Percentiles rank a stretch among this genome's conserved stretches.
Conservation (phyloP, 2,329 filamentous ascomycete species). For the Neofusicoccum umdonicola region DNA sequence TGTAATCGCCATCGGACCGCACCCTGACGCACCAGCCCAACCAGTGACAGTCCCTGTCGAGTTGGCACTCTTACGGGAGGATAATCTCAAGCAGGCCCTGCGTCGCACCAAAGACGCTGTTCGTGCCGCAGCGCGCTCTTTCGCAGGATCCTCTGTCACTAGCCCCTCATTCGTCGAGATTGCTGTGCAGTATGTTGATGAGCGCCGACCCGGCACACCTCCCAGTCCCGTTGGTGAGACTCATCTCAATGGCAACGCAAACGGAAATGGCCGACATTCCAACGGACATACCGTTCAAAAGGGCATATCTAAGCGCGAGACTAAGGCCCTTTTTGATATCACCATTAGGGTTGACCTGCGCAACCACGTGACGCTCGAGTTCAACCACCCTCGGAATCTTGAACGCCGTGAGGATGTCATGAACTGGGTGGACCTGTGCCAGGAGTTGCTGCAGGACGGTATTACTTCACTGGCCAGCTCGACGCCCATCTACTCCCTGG, state of each 20-base stretch:
- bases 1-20: background rate
- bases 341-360: background rate
- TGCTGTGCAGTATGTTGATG: background rate
- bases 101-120: background rate
- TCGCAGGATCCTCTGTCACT: background rate
- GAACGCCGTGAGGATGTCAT: background rate
- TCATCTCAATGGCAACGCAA: background rate
- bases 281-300: background rate
- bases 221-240: background rate
- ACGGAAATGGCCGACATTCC: background rate
- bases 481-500: background rate
- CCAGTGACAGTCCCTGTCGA: background rate
- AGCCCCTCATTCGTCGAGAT: background rate
- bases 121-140: background rate
- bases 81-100: background rate
- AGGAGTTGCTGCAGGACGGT: background rate
- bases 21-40: background rate
- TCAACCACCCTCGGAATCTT: background rate
- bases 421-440: background rate
- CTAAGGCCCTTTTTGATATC: background rate
- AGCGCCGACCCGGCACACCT: background rate
- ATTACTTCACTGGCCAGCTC: background rate
- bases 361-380: background rate
- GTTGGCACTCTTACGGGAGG: background rate
- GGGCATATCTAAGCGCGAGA: background rate